phyloP scores from a whole-genome alignment of 495 filamentous ascomycete genomes.

The Tricharina praecox region DNA sequence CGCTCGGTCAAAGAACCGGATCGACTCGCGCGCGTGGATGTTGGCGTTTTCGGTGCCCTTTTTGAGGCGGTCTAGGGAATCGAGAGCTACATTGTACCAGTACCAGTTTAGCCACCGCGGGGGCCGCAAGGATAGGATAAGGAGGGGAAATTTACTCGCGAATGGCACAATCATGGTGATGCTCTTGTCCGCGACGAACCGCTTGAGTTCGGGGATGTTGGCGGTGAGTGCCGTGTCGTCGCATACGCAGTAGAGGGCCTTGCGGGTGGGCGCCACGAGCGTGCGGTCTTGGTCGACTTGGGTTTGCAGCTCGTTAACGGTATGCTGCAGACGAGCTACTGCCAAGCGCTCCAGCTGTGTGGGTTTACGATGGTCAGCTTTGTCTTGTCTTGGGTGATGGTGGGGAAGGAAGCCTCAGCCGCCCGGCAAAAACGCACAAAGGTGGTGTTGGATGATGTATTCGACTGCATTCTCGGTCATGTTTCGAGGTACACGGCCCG shows the following conservation, averaged over 20 bases:
- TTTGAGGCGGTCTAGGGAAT: constrained; percentile 36
- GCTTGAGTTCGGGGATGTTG: constrained; percentile 51
- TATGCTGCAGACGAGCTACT: constrained; percentile 28
- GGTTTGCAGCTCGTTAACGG: constrained; percentile 32
- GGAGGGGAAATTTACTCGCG: constrained; percentile 38
- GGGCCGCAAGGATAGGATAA: not conserved
- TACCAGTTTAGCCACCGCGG: constrained; percentile 5
- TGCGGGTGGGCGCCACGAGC: constrained; percentile 32
- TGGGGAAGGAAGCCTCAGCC: too few species aligned
- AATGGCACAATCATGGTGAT: constrained; percentile 52
- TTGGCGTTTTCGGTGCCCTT: constrained; percentile 38
- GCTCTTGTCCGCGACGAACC: constrained; percentile 46
- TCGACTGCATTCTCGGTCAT: not conserved
- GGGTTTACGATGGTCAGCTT: not conserved
- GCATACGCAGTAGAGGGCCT: constrained; percentile 56
- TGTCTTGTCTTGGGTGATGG: too few species aligned
- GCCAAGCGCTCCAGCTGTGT: constrained; percentile 13
- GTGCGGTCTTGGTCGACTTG: constrained; percentile 22
- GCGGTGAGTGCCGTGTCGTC: constrained; percentile 55
- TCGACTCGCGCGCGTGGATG: constrained; percentile 46
- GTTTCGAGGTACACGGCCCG: too few species aligned
- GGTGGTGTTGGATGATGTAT: constrained; percentile 1
- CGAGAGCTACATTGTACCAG: constrained; percentile 18
- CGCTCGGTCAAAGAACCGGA: constrained; percentile 48
- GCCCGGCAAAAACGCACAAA: not conserved